Evolutionary conservation across 306 rosid species (phyloP), one percentile per base, ranked within the genome.

Genomic region (Parietaria judaica): DNA sequence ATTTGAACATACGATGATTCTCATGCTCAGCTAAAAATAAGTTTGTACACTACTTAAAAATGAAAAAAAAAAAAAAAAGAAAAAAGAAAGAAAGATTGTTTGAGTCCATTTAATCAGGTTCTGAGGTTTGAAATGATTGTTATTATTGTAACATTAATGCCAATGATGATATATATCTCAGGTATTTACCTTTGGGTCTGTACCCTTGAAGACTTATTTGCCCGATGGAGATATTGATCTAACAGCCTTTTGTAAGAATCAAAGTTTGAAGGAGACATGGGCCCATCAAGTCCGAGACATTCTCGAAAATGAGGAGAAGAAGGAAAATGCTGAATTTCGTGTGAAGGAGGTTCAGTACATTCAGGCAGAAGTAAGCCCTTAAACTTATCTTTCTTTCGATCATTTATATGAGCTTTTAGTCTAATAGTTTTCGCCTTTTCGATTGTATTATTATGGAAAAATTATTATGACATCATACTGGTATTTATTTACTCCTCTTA

Each of bases 191-290:
- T 92, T 92, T 88, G 99, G 99, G 65, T 92, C 99, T 7, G 99
- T 92, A 6, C 99, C 99, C 68, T 86, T 92, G 39, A 92, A 92
- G 80, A 92, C 99, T 9, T 92, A 92, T 80, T 78, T 92, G 80
- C 99, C 99, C 65, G 99, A 92, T 84, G 99, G 99, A 64, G 99
- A 92, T 74, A 92, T 92, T 76, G 99, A 92, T 84, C 81, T 92
- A 54, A 84, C 99, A 8, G 87, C 96, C 70, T 88, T 92, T 71
- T 75, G 96, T 78, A 55, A 81, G 77, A 86, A 73, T 74, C 94
- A 86, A 76, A 83, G 45, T 79, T 64, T 79, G 87, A 92, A 92
- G 79, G 99, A 92, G 60, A 55, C 76, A 51, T 92, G 96, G 99
- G 99, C 99, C 54, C 96, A 88, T 68, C 88, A 82, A 64, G 99